phyloP scores from a whole-genome alignment of 1,284 basidiomycete species.

The Singerocomus rubriflavus region DNA sequence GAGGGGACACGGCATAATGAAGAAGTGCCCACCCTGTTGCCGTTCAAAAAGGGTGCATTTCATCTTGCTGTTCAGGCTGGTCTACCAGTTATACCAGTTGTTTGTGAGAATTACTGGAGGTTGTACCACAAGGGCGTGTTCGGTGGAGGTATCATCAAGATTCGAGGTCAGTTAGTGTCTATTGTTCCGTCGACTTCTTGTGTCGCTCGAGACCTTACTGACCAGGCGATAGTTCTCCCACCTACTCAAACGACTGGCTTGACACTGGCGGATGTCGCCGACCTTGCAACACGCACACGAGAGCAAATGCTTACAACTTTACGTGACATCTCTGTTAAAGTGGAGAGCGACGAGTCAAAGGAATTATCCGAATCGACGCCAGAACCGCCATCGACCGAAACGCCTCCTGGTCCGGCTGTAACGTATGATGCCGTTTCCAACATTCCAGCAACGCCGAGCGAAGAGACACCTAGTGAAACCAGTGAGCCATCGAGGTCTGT shows the following conservation, averaged over 20 bases:
- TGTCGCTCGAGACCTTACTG: slow-evolving; percentile 6
- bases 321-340: slow-evolving; percentile 59
- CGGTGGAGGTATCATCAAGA: slow-evolving; percentile 72
- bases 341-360: slow-evolving; percentile 27
- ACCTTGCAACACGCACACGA: slow-evolving; percentile 61
- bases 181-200: slow-evolving; percentile 1
- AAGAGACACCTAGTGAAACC: slow-evolving; percentile 30
- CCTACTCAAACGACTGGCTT: slow-evolving; percentile 73
- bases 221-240: slow-evolving; percentile 59
- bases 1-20: slow-evolving; percentile 85
- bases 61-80: slow-evolving; percentile 90
- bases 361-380: slow-evolving; percentile 15
- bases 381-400: slow-evolving; percentile 7
- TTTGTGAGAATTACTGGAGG: slow-evolving; percentile 92
- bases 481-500: slow-evolving; percentile 26
- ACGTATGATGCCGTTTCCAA: slow-evolving; percentile 8
- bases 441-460: slow-evolving; percentile 22
- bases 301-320: slow-evolving; percentile 71
- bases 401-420: neutral
- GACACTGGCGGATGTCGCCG: slow-evolving; percentile 61
- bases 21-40: slow-evolving; percentile 67
- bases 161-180: slow-evolving; percentile 64
- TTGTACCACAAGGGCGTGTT: slow-evolving; percentile 81
- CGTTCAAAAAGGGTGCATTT: slow-evolving; percentile 99
- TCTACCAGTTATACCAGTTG: slow-evolving; percentile 87